Conservation (phyloP, 2,329 filamentous ascomycete species). For the Ophiostoma piceae region DNA sequence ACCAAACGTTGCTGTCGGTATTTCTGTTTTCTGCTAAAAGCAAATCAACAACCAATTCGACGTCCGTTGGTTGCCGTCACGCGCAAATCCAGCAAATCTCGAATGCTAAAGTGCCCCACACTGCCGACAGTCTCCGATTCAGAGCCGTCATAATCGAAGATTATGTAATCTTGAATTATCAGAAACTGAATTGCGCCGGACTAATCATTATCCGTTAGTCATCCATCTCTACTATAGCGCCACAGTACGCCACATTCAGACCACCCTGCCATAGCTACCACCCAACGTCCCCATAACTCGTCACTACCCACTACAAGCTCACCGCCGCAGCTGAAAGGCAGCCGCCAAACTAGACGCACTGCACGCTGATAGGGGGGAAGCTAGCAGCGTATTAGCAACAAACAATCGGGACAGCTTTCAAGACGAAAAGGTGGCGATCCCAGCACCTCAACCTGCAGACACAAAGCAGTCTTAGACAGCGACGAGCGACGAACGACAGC, state of each 20-base stretch:
- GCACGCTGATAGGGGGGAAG: conserved; percentile 10
- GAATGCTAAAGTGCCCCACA: not conserved
- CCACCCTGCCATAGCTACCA: not conserved
- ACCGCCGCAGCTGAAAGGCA: conserved; percentile 14
- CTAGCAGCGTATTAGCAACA: conserved; percentile 13
- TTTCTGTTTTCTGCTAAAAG: not conserved
- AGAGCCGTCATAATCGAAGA: not conserved
- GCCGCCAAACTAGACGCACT: conserved; percentile 5
- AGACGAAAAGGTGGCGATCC: not conserved
- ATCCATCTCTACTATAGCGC: not conserved
- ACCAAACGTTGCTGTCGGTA: not conserved
- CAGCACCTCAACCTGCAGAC: not conserved
- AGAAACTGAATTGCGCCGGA: conserved; percentile 6
- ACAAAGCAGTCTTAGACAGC: too few relatives aligned
- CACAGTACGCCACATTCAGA: not conserved
- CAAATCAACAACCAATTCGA: not conserved
- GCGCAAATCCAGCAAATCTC: conserved; percentile 15
- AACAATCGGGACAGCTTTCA: conserved; percentile 15
- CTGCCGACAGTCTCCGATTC: conserved; percentile 13
- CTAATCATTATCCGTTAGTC: conserved; percentile 13
- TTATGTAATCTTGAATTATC: not conserved
- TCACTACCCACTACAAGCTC: not conserved
- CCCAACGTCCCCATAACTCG: not conserved
- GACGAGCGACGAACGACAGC: not conserved
- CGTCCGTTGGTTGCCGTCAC: not conserved